phyloP scores from a whole-genome alignment of 495 filamentous ascomycete genomes.

The Lophiostoma macrostomum region DNA sequence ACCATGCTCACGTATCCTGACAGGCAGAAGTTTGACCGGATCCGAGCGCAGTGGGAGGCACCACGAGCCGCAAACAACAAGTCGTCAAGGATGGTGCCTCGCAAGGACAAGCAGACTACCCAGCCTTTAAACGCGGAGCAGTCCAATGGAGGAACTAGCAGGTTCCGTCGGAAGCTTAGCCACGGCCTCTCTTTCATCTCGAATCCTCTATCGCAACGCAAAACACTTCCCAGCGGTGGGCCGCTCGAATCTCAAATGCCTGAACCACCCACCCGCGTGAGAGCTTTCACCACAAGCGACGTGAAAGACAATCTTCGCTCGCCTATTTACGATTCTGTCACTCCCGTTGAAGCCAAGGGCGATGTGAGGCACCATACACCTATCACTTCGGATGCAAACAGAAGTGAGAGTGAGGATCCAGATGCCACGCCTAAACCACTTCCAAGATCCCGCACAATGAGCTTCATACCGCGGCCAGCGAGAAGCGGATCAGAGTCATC shows the following conservation, averaged over 20 bases:
- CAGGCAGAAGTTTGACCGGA: constrained; percentile 16
- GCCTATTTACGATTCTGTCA: neutral
- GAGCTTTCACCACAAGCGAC: neutral
- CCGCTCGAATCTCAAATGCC: neutral
- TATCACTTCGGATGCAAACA: neutral
- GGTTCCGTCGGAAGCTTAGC: constrained; percentile 21
- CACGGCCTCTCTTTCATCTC: constrained; percentile 24
- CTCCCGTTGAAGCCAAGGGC: neutral
- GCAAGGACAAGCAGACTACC: constrained; percentile 13
- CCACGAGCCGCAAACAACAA: neutral
- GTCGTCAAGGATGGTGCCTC: constrained; percentile 15
- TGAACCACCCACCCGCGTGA: neutral
- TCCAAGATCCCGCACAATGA: constrained; percentile 27
- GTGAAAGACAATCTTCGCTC: neutral
- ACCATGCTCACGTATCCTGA: constrained; percentile 27
- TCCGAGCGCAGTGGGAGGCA: constrained; percentile 21
- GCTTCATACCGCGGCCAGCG: constrained; percentile 21
- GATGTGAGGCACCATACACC: neutral
- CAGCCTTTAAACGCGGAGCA: neutral
- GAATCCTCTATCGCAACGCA: constrained; percentile 27
- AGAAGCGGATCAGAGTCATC: constrained; percentile 6
- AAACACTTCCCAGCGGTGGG: constrained; percentile 10
- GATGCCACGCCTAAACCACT: constrained; percentile 21
- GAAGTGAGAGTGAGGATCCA: neutral
- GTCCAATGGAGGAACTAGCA: neutral